phyloP scores from a whole-genome alignment of 2,329 filamentous ascomycete genomes.

The Penicillium griseofulvum region DNA sequence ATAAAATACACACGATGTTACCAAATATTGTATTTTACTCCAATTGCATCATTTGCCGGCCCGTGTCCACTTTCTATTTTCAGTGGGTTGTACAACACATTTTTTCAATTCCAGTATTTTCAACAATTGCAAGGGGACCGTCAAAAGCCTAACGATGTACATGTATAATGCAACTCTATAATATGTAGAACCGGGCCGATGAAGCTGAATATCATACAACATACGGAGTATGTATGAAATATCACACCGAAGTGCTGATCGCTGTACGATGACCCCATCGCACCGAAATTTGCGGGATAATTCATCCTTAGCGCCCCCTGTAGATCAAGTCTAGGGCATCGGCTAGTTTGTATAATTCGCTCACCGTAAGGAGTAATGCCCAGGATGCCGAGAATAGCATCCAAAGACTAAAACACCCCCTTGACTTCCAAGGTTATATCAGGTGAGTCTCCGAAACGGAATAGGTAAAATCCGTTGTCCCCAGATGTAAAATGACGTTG shows the following conservation, averaged over 20 bases:
- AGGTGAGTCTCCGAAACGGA: slow-evolving; percentile 2
- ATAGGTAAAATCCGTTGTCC: slow-evolving; percentile 10
- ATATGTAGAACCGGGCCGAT: not conserved
- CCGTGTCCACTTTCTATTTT: slow-evolving; percentile 10
- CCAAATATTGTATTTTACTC: not conserved
- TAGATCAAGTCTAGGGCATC: slow-evolving; percentile 18
- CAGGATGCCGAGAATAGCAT: slow-evolving; percentile 9
- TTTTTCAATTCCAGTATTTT: no score
- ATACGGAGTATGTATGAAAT: not conserved
- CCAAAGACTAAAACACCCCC: not conserved
- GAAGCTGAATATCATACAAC: not conserved
- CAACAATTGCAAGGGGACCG: no score
- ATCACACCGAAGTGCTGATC: slow-evolving; percentile 6
- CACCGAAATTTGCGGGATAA: slow-evolving; percentile 17
- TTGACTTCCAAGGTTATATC: not conserved
- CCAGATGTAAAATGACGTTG: slow-evolving; percentile 10
- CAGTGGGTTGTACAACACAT: not conserved
- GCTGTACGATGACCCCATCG: slow-evolving; percentile 21
- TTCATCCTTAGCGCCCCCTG: slow-evolving; percentile 8
- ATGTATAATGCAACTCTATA: no score
- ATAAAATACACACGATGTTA: not conserved
- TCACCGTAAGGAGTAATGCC: slow-evolving; percentile 3
- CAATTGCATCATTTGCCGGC: slow-evolving; percentile 9
- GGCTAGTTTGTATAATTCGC: slow-evolving; percentile 7
- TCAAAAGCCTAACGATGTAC: no score